Percentiles rank a stretch among this genome's conserved stretches.
Conservation (phyloP, 1,284 basidiomycete genomes). For the Microbotryomycetes sp. region DNA sequence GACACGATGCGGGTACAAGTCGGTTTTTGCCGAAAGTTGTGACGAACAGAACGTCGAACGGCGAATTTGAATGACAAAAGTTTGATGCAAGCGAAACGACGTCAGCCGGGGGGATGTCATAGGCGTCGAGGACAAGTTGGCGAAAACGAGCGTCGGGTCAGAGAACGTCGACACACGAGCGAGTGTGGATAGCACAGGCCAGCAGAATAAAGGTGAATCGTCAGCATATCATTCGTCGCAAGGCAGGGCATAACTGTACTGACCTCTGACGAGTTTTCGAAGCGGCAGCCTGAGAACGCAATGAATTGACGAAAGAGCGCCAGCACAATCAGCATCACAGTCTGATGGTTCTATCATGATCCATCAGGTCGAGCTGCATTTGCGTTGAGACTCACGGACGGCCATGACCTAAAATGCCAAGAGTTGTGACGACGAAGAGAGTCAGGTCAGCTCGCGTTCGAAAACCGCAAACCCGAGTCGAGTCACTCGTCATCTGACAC, state of each 20-base stretch:
- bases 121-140: neutral
- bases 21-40: neutral
- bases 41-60: neutral
- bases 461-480: conserved; percentile 3
- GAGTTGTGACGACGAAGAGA: neutral
- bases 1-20: neutral
- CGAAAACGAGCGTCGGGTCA: neutral
- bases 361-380: neutral
- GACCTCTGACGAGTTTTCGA: conserved; percentile 95
- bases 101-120: neutral
- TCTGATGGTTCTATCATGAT: neutral
- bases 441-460: neutral
- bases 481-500: neutral
- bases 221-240: too few species aligned
- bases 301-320: conserved; percentile 16
- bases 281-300: conserved; percentile 47
- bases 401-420: conserved; percentile 45
- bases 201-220: too few species aligned
- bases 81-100: neutral
- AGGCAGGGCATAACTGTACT: too few species aligned
- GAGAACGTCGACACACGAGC: too few species aligned
- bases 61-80: neutral
- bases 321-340: neutral
- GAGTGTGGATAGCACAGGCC: too few species aligned
- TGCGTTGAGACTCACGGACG: conserved; percentile 45